Evolutionary conservation across 139 green algal genomes (phyloP), one percentile per base, ranked within the genome.

Genomic region (Micromonas pusilla): DNA sequence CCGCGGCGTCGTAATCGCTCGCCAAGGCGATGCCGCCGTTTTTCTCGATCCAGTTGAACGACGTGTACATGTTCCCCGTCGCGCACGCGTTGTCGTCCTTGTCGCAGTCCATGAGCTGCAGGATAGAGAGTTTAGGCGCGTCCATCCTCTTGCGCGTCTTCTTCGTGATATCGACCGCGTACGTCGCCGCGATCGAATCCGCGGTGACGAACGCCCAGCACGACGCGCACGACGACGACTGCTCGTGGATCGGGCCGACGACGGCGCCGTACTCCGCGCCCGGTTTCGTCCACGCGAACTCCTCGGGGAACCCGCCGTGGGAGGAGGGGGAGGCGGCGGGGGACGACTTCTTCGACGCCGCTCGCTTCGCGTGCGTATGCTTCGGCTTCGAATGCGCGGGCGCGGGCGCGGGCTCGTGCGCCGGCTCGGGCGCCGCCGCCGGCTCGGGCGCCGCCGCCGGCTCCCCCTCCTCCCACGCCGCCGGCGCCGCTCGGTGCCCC

Each of bases 171-270:
- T 62, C 36, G 21, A 75, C 68, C 36, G 68, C 68, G 1, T 21
- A n/a, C 34, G 34, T 34, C 36, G 20, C 31, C 37, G 68, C 68
- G 37, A 75, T 62, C 1, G 68, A 75, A 64, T 75, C 68, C 4
- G 68, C 68, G 68, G 68, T 63, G 3, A 75, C 68, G 37, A 75
- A 75, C 23, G 68, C 68, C 68, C 68, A 75, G 68, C 68, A 75
- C 68, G 68, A 75, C n/a, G 68, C 68, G 37, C 68, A 75, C 37
- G 30, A 62, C 19, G 60, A 19, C 38, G 26, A 20, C 30, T 75
- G 68, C 21, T 75, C 37, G 68, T 75, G 68, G 1, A 75, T 36
- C 38, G 28, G 37, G 25, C 37, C 37, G 20, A 75, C 68, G 21
- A 75, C 37, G 37, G 52, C 33, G 19, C 21, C 21, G 37, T 62